Base-by-base conservation (phyloP, 768 basidiomycete genomes). In the Pleurotus citrinopileatus region DNA sequence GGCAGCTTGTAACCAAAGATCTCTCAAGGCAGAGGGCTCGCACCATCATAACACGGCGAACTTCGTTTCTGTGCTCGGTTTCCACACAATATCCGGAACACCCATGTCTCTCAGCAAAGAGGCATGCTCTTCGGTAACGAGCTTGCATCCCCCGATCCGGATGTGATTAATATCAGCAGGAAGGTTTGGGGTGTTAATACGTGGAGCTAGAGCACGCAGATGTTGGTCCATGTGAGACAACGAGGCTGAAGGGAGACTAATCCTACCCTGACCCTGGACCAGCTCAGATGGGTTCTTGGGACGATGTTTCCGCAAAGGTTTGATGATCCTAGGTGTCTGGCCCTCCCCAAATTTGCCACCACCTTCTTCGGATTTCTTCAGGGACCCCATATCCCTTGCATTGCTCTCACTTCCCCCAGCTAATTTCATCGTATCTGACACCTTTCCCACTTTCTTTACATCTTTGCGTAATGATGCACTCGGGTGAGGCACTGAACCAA, bases 81-180 rank as follows among this genome's bases (percentile, higher is more conserved):
- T 61, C 69, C 70, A 73, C 38, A 69, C 62, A 50, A 71, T 65
- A 57, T 73, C 68, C 45, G 64, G 55, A 9, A 73, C 71, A 25
- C 74, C 77, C 40, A 73, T 63, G 54, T 67, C 67, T 52, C 67
- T 70, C 53, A 81, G 57, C 32, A 67, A 68, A 12, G 69, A 37
- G 2, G 72, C 73, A 37, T 76, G 70, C 38, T 70, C 69, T 56
- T 71, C 57, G 43, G 60, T 60, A 50, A 80, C 69, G 55, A 69
- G 61, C 12, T 61, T 61, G 57, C 77, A 79, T 50, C 73, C 67
- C 38, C 71, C 71, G 25, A 80, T 62, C 40, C 76, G 73, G 23
- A 80, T 56, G 52, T 72, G 79, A 47, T 65, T 63, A 45, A 81
- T 73, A 40, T 60, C 56, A 4, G 68, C 69, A 8, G 71, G 70